Percentiles rank a stretch among this genome's conserved stretches.
Conservation (phyloP, 441 rosid species). For the Populus trichocarpa region DNA sequence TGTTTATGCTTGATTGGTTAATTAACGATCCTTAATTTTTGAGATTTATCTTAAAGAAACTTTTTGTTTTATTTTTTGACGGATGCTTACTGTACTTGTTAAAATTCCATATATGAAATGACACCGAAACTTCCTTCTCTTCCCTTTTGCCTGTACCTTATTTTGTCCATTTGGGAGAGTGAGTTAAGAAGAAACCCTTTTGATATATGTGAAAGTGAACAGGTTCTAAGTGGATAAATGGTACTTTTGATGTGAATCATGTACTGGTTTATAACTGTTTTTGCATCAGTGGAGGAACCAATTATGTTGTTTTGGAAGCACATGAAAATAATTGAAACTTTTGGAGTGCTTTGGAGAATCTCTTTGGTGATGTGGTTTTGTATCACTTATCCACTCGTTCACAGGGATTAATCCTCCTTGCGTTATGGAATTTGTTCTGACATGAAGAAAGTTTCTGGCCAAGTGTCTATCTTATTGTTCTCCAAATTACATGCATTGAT, state of each 20-base stretch:
- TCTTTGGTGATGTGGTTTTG: conserved; percentile 10
- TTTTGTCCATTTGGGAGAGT: conserved; percentile 1
- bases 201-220: background rate
- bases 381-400: background rate
- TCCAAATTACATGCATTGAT: background rate
- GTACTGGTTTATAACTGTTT: background rate
- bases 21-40: background rate
- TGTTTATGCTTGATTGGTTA: background rate
- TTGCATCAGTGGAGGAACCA: conserved; percentile 13
- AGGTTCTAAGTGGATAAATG: conserved; percentile 12
- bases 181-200: conserved; percentile 4
- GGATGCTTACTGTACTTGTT: background rate
- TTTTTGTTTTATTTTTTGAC: background rate
- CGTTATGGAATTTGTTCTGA: conserved; percentile 18
- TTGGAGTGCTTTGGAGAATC: conserved; percentile 26
- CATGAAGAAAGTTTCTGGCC: conserved; percentile 6
- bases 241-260: conserved; percentile 12
- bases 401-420: conserved; percentile 5
- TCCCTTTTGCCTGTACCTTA: background rate
- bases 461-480: background rate
- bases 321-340: conserved; percentile 22
- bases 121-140: background rate
- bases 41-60: background rate
- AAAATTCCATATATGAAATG: background rate
- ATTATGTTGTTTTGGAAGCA: conserved; percentile 16